These are phyloP conservation scores for Kondoa malvinella DNA, from an alignment of 768 basidiomycete species.

Conservation along the genomic window DNA sequence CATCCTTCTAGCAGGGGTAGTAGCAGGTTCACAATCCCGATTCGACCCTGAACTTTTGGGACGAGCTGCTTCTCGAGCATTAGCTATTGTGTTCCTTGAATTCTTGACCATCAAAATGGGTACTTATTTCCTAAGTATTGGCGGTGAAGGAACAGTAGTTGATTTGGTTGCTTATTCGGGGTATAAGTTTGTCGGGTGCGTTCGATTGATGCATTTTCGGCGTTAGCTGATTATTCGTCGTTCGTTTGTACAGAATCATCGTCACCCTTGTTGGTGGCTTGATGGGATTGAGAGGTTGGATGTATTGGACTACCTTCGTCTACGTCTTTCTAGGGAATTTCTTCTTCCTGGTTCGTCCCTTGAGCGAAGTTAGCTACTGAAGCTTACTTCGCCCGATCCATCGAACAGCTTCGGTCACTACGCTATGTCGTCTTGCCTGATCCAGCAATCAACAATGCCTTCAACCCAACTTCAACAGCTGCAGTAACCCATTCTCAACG, in stretches of 20 bases:
- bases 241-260: conserved; percentile 48
- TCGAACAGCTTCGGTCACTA: conserved; percentile 66
- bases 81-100: conserved; percentile 71
- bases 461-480: conserved; percentile 20
- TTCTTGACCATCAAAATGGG: conserved; percentile 77
- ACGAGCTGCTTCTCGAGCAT: conserved; percentile 61
- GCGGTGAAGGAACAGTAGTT: conserved; percentile 47
- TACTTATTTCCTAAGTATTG: conserved; percentile 82
- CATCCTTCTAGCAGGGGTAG: conserved; percentile 68
- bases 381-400: neutral
- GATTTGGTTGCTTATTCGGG: conserved; percentile 85
- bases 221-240: neutral
- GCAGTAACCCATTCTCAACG: conserved; percentile 56
- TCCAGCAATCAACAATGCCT: conserved; percentile 27
- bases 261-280: conserved; percentile 57
- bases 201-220: conserved; percentile 11
- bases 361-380: neutral
- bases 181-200: conserved; percentile 92
- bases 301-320: conserved; percentile 56
- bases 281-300: conserved; percentile 43
- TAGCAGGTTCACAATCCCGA: conserved; percentile 60
- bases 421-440: conserved; percentile 83
- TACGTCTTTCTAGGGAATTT: conserved; percentile 79
- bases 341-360: conserved; percentile 60
- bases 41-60: conserved; percentile 86